Percentiles rank a stretch among this genome's conserved stretches.
These are phyloP conservation scores for Irpex lacteus DNA, from an alignment of 1,284 basidiomycete genomes.

Conservation along the genomic window DNA sequence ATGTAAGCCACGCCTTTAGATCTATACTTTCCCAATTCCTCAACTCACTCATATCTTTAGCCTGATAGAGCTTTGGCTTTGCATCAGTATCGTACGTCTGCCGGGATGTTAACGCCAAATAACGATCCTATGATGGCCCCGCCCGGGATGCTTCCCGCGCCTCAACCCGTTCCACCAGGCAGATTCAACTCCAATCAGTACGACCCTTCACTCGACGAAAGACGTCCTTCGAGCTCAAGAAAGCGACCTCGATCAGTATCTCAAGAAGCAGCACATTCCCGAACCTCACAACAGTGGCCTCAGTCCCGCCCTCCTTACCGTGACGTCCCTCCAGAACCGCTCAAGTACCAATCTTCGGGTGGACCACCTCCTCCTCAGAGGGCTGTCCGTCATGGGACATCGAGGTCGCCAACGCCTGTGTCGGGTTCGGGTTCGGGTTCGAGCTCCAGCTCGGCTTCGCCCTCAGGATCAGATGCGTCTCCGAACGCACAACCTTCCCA, in stretches of 20 bases:
- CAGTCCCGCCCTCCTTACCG: not conserved
- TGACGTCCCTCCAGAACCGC: not conserved
- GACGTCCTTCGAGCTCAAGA: not conserved
- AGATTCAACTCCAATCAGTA: not conserved
- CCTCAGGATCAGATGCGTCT: not conserved
- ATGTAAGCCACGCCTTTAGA: constrained; percentile 16
- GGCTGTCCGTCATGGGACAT: too few species aligned
- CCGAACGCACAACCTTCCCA: not conserved
- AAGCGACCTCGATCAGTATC: not conserved
- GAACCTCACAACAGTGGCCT: not conserved
- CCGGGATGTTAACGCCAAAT: not conserved
- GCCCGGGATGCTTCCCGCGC: not conserved
- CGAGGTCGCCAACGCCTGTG: not conserved
- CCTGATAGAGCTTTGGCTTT: not conserved
- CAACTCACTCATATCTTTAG: not conserved
- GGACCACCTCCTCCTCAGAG: too few species aligned
- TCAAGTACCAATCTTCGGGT: not conserved
- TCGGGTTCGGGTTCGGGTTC: not conserved
- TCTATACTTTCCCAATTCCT: not conserved
- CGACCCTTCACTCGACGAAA: not conserved
- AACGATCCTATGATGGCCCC: not conserved
- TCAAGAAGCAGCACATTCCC: not conserved
- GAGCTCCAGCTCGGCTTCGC: not conserved
- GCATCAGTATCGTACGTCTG: not conserved
- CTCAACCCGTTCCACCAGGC: not conserved